Conservation (phyloP, 768 basidiomycete species). For the Phlegmacium glaucopus region DNA sequence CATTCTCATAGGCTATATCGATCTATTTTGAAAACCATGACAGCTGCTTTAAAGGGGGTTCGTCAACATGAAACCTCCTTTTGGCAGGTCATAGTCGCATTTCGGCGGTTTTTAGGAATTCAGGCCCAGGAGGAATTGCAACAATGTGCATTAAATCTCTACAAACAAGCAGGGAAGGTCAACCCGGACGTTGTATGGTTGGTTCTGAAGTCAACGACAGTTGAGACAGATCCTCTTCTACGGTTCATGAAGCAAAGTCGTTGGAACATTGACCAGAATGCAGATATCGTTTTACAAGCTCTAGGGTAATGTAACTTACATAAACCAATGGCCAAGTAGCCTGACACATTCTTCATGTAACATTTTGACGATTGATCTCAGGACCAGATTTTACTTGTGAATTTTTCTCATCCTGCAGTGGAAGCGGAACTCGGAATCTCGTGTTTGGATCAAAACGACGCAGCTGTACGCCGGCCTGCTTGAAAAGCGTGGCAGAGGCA, state of each 20-base stretch:
- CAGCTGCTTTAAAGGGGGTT: constrained; percentile 60
- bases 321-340: constrained; percentile 6
- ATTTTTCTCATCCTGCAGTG: constrained; percentile 22
- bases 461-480: constrained; percentile 79
- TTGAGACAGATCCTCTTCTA: constrained; percentile 36
- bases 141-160: constrained; percentile 59
- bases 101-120: constrained; percentile 72
- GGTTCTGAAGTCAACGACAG: constrained; percentile 54
- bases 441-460: constrained; percentile 61
- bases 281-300: constrained; percentile 28
- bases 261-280: constrained; percentile 61
- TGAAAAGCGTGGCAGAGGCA: constrained; percentile 73
- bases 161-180: constrained; percentile 49
- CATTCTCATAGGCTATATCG: constrained; percentile 77
- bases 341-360: background rate
- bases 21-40: constrained; percentile 75
- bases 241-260: constrained; percentile 48
- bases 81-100: constrained; percentile 80
- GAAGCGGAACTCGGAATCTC: constrained; percentile 21
- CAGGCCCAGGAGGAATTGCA: constrained; percentile 76
- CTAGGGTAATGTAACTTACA: constrained; percentile 11
- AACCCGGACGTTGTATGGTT: constrained; percentile 89
- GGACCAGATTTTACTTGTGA: constrained; percentile 13
- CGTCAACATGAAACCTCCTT: constrained; percentile 64
- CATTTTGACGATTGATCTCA: constrained; percentile 5